Conservation (phyloP, 2,329 filamentous ascomycete genomes). For the Nigrospora sphaerica region DNA sequence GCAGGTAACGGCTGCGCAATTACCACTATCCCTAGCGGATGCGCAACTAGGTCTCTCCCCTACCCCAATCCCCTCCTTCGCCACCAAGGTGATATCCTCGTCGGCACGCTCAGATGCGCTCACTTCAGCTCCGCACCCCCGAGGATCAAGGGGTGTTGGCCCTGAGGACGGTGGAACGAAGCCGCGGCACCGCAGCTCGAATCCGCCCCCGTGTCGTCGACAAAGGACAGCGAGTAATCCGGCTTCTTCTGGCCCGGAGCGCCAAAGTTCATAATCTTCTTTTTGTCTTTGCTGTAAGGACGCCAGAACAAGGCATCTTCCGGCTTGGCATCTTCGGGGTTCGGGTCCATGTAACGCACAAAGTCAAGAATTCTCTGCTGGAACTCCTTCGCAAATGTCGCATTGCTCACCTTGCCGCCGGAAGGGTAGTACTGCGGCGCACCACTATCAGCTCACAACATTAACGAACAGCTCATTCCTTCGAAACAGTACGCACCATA, state of each 20-base stretch:
- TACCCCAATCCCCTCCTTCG: no score
- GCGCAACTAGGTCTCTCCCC: no score
- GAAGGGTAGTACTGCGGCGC: neutral
- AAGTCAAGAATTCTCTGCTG: neutral
- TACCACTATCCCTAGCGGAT: no score
- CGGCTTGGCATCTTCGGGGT: neutral
- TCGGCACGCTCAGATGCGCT: no score
- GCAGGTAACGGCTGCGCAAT: no score
- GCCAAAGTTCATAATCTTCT: neutral
- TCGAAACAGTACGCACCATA: neutral
- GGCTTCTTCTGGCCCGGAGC: neutral
- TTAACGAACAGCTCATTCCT: neutral
- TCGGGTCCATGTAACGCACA: neutral
- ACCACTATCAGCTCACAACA: neutral
- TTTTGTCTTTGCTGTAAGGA: neutral
- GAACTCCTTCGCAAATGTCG: neutral
- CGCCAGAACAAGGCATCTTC: neutral
- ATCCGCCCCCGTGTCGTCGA: neutral
- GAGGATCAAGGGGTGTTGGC: no score
- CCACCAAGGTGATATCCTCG: no score
- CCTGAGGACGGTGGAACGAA: no score
- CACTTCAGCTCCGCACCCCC: no score
- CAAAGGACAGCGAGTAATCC: neutral
- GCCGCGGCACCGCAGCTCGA: neutral
- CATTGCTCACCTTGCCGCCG: neutral